Evolutionary conservation across 306 rosid genomes (phyloP), one percentile per base, ranked within the genome.

Genomic region (Begonia loranthoides): DNA sequence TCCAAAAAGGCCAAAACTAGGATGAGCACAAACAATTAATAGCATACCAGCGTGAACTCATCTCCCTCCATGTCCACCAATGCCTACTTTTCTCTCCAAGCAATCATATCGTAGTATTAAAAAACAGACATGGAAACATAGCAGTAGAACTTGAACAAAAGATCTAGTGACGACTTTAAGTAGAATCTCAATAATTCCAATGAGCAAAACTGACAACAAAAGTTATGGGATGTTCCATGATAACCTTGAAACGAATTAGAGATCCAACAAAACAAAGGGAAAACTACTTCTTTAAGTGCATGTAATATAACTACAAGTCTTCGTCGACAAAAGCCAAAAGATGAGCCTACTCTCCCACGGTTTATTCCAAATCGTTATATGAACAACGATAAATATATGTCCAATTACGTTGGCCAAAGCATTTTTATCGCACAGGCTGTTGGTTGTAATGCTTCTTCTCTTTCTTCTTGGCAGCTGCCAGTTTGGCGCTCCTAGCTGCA

Each of bases 371-470:
- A 60, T 72, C 64, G 57, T 64, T 66, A 65, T 79, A 76, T 81
- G 78, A 77, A 81, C 86, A 84, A 70, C 63, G 61, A 49, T 55
- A 74, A 70, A 73, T 69, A 61, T 84, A 69, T 61, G 73, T 76
- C 78, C 84, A 50, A 74, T 70, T 28, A 0, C 15, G 51, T 64
- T 38, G 66, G 57, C 55, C 77, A 53, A 46, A 28, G 55, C 50
- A n/a, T 70, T 70, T 75, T 60, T 44, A 90, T 77, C 93, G 86
- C 59, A 83, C 71, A 0, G 94, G 99, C 50, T 82, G 99, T 66
- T 90, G 94, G 64, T 90, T 90, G 64, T 86, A 90, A 72, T 90
- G 99, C 68, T 55, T 81, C 80, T 90, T 90, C 76, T 86, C 95
- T 58, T 83, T 90, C 78, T 90, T 90, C 78, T 90, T 90, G 0